These are phyloP conservation scores for Dalbergia cultrata DNA, from an alignment of 306 rosid species.

Conservation along the genomic window DNA sequence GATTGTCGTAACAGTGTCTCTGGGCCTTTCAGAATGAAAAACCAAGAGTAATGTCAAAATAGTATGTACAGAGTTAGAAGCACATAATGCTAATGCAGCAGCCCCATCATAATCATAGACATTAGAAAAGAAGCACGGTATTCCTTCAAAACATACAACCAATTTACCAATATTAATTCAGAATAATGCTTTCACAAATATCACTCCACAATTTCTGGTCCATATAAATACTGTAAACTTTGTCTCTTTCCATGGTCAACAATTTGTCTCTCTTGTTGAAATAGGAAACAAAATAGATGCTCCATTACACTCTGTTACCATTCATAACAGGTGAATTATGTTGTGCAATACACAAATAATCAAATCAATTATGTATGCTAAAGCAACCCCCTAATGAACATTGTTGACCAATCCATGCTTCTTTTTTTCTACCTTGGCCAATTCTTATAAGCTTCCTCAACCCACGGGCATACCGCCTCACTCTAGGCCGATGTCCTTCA, in stretches of 20 bases:
- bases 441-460: conserved; percentile 83
- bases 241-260: neutral
- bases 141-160: conserved; percentile 30
- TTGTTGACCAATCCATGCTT: conserved; percentile 20
- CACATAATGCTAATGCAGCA: conserved; percentile 1
- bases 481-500: conserved; percentile 90
- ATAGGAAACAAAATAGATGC: conserved; percentile 35
- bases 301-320: conserved; percentile 29
- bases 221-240: neutral
- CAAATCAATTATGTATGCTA: conserved; percentile 34
- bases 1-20: conserved; percentile 82
- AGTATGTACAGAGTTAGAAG: conserved; percentile 8
- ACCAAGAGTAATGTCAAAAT: conserved; percentile 31
- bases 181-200: conserved; percentile 32
- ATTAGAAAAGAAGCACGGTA: conserved; percentile 34
- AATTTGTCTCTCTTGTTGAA: conserved; percentile 10
- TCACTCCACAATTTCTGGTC: conserved; percentile 5
- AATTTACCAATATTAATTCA: neutral
- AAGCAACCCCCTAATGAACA: conserved; percentile 32
- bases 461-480: conserved; percentile 89
- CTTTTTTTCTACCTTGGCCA: conserved; percentile 77
- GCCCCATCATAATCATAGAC: conserved; percentile 1
- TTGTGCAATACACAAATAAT: conserved; percentile 24
- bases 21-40: conserved; percentile 69
- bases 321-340: conserved; percentile 14